These are phyloP conservation scores for Microcyclospora pomicola DNA, from an alignment of 2,329 filamentous ascomycete genomes.

Conservation along the genomic window DNA sequence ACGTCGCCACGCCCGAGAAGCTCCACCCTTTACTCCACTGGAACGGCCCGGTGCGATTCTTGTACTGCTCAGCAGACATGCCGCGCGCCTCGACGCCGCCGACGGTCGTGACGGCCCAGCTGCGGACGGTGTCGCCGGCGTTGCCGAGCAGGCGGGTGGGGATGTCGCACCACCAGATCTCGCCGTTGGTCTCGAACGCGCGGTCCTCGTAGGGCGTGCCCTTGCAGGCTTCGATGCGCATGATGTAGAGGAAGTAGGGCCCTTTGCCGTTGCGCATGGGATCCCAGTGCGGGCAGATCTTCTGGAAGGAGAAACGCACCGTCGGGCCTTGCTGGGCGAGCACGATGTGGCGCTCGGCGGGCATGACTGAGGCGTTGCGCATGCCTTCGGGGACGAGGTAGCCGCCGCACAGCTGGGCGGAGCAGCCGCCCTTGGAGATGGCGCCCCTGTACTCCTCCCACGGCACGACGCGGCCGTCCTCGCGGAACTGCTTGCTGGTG, in stretches of 20 bases:
- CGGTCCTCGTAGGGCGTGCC: slow-evolving; percentile 49
- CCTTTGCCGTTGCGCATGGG: slow-evolving; percentile 53
- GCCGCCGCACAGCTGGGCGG: slow-evolving; percentile 33
- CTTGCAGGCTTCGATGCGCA: slow-evolving; percentile 47
- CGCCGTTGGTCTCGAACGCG: slow-evolving; percentile 58
- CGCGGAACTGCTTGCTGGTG: slow-evolving; percentile 54
- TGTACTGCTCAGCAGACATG: slow-evolving; percentile 35
- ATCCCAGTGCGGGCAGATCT: slow-evolving; percentile 72
- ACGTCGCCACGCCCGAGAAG: slow-evolving; percentile 32
- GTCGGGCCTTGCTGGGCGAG: slow-evolving; percentile 37
- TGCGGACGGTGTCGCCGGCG: slow-evolving; percentile 51
- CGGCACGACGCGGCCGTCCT: slow-evolving; percentile 50
- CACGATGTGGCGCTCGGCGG: slow-evolving; percentile 44
- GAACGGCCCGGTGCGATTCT: slow-evolving; percentile 19
- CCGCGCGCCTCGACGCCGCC: slow-evolving; percentile 39
- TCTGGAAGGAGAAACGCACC: slow-evolving; percentile 62
- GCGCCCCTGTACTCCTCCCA: slow-evolving; percentile 67
- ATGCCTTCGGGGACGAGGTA: slow-evolving; percentile 38
- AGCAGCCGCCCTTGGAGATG: slow-evolving; percentile 38
- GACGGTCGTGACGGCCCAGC: slow-evolving; percentile 48
- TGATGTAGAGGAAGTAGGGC: slow-evolving; percentile 53
- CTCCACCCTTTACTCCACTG: too few species aligned
- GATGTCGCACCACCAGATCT: slow-evolving; percentile 74
- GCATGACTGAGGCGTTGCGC: slow-evolving; percentile 46
- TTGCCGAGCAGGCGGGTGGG: slow-evolving; percentile 47